phyloP scores from a whole-genome alignment of 1,139 yeast species.

The Yarrowia galli region DNA sequence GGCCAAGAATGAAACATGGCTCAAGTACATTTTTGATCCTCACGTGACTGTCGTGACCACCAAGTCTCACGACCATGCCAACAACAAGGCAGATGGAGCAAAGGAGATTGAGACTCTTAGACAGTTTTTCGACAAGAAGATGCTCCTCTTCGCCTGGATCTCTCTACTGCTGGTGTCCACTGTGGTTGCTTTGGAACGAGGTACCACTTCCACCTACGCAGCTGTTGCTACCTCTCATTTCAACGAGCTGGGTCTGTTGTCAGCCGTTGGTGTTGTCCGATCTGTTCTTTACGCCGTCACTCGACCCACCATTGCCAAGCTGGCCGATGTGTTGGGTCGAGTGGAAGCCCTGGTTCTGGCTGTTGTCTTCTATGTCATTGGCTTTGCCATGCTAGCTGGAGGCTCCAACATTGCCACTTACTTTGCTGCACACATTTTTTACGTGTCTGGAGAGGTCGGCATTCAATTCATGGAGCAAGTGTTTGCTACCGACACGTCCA shows the following conservation, averaged over 20 bases:
- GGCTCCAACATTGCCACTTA: constrained; percentile 50
- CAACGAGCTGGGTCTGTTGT: constrained; percentile 52
- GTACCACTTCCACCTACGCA: constrained; percentile 53
- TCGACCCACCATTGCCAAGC: constrained; percentile 54
- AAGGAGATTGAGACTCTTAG: constrained; percentile 10
- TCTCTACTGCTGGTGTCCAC: constrained; percentile 53
- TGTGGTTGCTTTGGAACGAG: constrained; percentile 52
- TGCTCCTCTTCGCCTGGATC: constrained; percentile 44
- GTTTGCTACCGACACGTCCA: constrained; percentile 55
- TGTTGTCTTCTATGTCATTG: constrained; percentile 48
- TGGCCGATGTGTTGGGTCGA: constrained; percentile 54
- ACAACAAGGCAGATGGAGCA: constrained; percentile 14
- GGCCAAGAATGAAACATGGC: not conserved
- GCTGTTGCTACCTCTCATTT: constrained; percentile 55
- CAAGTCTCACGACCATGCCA: not conserved
- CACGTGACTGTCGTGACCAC: constrained; percentile 1
- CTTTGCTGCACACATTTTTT: constrained; percentile 51
- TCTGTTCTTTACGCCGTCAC: constrained; percentile 54
- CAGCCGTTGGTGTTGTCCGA: constrained; percentile 54
- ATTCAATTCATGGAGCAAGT: constrained; percentile 52
- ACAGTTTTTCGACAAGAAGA: constrained; percentile 43
- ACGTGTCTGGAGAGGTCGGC: constrained; percentile 53
- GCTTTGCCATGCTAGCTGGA: constrained; percentile 51
- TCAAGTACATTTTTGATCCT: constrained; percentile 16
- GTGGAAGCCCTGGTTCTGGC: constrained; percentile 53